Evolutionary conservation across 345 rosid species (phyloP), one percentile per base, ranked within the genome.

Genomic region (Capsella bursapastoris): DNA sequence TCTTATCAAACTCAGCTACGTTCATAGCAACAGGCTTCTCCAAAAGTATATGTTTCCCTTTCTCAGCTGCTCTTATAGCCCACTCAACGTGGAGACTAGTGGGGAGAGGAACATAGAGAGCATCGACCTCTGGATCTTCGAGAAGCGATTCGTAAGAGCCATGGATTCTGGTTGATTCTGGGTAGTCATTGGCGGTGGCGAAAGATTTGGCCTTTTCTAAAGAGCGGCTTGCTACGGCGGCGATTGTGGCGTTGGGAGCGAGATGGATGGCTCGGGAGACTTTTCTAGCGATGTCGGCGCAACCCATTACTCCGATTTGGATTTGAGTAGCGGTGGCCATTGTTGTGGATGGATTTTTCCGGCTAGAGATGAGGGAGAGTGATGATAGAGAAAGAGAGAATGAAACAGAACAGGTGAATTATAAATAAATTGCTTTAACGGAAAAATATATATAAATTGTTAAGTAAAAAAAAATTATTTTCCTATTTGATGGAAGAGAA

Each of bases 271-370:
- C 97, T 0, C 97, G 84, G 6, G 87, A 80, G 55, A 94, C 64
- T 81, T 94, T 94, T 6, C 93, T 77, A 43, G 98, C 97, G 9
- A 93, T 91, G 0, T 82, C 88, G 10, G 98, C 96, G 74, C 96
- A 90, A 18, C 98, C 98, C 47, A 94, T 55, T 43, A 94, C 83
- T 55, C 98, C 98, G 73, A 94, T 79, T 12, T 78, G 71, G 84
- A 89, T 79, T 12, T 50, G 66, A 0, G 50, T 32, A 2, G 57
- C 75, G 13, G 86, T 84, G 44, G 76, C 79, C 67, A 40, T 83
- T 22, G 70, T 14, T 63, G 50, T 44, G 25, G 53, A 44, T 51
- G 8, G 34, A 3, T 31, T 38, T 25, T 18, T 69, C 51, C 65
- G 64, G 64, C 10, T 49, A 61, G 47, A 40, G 78, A 48, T 45